Percentiles rank a stretch among this genome's conserved stretches.
Evolutionary conservation across 306 rosid species (phyloP).

Genomic region (Dalbergia cultrata): DNA sequence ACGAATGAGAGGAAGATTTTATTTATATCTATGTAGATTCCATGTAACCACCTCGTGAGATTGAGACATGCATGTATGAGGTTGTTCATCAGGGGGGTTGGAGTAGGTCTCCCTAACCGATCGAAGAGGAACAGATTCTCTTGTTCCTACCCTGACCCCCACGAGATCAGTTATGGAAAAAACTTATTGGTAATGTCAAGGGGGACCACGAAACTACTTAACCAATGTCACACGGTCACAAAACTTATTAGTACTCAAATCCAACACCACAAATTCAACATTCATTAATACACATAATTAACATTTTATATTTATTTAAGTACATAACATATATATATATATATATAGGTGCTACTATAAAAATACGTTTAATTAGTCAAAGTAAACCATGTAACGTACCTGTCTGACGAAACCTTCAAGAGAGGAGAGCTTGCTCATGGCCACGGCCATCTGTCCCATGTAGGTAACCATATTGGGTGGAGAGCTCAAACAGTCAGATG

Average conservation of each 20-base stretch:
- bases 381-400: conserved; percentile 54
- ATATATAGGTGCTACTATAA: background rate
- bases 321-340: background rate
- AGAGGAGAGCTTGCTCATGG: conserved; percentile 89
- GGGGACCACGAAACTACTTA: conserved; percentile 56
- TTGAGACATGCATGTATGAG: conserved; percentile 50
- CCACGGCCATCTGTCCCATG: conserved; percentile 99
- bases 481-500: conserved; percentile 76
- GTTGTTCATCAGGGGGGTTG: conserved; percentile 52
- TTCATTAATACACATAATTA: conserved; percentile 26
- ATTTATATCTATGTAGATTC: conserved; percentile 52
- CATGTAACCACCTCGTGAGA: conserved; percentile 56
- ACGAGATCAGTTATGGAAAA: conserved; percentile 49
- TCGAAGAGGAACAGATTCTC: conserved; percentile 59
- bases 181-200: too few species aligned
- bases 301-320: too few species aligned
- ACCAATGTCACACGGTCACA: conserved; percentile 34
- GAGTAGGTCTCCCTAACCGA: conserved; percentile 72
- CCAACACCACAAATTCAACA: conserved; percentile 43
- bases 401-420: conserved; percentile 90
- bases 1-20: conserved; percentile 25
- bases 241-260: conserved; percentile 1
- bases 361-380: background rate
- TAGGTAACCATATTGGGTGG: conserved; percentile 91
- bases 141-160: conserved; percentile 57